Base-by-base conservation (phyloP, 345 rosid species). In the Ceriops zippeliana region DNA sequence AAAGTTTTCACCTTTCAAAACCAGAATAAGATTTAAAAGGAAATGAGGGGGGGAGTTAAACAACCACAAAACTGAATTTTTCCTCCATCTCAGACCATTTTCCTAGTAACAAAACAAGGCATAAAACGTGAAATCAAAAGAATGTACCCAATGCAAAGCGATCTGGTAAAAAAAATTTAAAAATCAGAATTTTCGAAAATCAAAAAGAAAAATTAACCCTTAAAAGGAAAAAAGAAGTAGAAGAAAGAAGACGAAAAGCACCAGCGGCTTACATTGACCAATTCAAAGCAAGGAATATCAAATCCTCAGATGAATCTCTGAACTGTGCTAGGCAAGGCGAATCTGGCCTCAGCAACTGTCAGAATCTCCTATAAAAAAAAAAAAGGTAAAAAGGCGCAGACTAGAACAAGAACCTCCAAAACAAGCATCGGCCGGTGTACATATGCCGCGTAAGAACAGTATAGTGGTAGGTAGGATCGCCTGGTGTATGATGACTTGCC, bases 131-230 rank as follows among this genome's bases (percentile, higher is more conserved):
- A 34, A 19, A 61, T 54, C 58, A 74, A 35, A 42, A 26, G 8
- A 77, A 67, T 57, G 70, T 60, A 51, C 66, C 62, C 70, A 78
- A 76, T 67, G 75, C 52, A 21, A 70, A 69, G 74, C 74, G 85
- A 84, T 84, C 84, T 72, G 75, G 35, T 46, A 32, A 30, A 69
- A 61, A 65, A 73, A 31, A 31, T 24, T 24, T 24, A 68, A 61
- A 58, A 67, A 38, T 65, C 52, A 24, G 7, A 11, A 63, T 5
- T 65, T 21, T 8, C 6, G 26, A 21, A 24, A 56, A 56, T 15
- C 2, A 27, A 4, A 56, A 56, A 56, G 30, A 9, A 54, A n/a
- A 22, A 54, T 0, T 22, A 54, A 54, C 11, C 27, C 27, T n/a
- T n/a, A 26, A 7, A 54, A 6, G 30, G 35, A 15, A 34, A 57